Conservation (phyloP, 306 rosid species). For the Gillenia trifoliata region DNA sequence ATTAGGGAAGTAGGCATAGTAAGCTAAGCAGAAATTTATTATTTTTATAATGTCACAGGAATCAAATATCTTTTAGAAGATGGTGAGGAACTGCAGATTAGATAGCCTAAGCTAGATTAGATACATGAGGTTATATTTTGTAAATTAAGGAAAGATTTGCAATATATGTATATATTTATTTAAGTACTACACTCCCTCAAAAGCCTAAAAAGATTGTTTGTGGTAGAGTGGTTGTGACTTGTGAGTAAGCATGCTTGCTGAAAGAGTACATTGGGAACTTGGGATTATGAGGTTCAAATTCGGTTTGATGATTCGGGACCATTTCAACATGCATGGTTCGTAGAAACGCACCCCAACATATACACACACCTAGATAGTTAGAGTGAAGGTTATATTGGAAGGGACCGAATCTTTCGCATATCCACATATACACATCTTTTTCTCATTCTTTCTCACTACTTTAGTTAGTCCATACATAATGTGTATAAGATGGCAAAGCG, state of each 20-base stretch:
- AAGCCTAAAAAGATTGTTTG: slow-evolving; percentile 24
- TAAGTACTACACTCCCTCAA: not conserved
- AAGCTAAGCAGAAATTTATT: not conserved
- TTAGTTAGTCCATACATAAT: too few relatives aligned
- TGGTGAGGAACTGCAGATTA: slow-evolving; percentile 7
- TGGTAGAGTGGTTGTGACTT: slow-evolving; percentile 10
- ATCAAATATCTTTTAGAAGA: slow-evolving; percentile 18
- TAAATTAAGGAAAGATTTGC: not conserved
- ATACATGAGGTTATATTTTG: not conserved
- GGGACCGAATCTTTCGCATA: not conserved
- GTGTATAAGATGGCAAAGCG: too few relatives aligned
- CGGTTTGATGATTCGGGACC: not conserved
- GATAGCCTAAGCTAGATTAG: slow-evolving; percentile 1
- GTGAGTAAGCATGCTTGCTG: slow-evolving; percentile 13
- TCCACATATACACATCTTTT: not conserved
- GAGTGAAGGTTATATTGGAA: not conserved
- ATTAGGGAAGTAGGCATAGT: not conserved
- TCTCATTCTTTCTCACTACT: not conserved
- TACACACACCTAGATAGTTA: not conserved
- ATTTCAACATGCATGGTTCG: not conserved
- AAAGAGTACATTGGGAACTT: slow-evolving; percentile 7
- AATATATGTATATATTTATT: not conserved
- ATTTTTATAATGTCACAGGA: not conserved
- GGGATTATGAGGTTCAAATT: not conserved
- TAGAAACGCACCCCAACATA: not conserved